Evolutionary conservation across 768 basidiomycete genomes (phyloP).

Genomic region (Cystofilobasidium capitatum): DNA sequence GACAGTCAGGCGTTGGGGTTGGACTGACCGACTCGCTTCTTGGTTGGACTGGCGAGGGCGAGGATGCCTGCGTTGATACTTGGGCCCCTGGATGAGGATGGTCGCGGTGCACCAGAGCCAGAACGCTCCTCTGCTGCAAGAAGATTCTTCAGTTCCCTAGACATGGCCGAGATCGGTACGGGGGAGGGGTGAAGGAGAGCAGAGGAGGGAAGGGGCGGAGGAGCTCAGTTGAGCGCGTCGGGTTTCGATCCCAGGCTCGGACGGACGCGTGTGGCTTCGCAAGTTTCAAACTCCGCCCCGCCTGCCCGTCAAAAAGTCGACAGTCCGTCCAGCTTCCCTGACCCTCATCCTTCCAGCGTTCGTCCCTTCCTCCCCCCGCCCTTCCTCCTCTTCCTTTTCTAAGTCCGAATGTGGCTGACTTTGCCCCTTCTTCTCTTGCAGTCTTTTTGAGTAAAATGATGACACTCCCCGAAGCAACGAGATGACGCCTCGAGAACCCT

Average conservation of each 20-base stretch:
- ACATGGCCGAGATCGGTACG: not conserved
- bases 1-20: not conserved
- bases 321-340: not conserved
- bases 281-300: not conserved
- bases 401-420: not conserved
- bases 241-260: not conserved
- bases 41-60: constrained; percentile 21
- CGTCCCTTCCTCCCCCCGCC: not conserved
- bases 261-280: no score
- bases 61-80: constrained; percentile 39
- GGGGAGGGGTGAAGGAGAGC: not conserved
- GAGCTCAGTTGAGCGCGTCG: not conserved
- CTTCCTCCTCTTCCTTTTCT: not conserved
- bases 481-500: constrained; percentile 1
- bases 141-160: not conserved
- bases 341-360: constrained; percentile 12
- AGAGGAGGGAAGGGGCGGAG: no score
- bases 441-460: constrained; percentile 18
- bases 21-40: constrained; percentile 6
- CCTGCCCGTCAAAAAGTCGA: not conserved
- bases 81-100: no score
- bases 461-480: constrained; percentile 21
- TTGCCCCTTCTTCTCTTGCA: not conserved
- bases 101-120: constrained; percentile 45
- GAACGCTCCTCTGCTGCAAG: not conserved